Evolutionary conservation across 2,329 filamentous ascomycete species (phyloP), one percentile per base, ranked within the genome.

Genomic region (Diaporthe australafricana): DNA sequence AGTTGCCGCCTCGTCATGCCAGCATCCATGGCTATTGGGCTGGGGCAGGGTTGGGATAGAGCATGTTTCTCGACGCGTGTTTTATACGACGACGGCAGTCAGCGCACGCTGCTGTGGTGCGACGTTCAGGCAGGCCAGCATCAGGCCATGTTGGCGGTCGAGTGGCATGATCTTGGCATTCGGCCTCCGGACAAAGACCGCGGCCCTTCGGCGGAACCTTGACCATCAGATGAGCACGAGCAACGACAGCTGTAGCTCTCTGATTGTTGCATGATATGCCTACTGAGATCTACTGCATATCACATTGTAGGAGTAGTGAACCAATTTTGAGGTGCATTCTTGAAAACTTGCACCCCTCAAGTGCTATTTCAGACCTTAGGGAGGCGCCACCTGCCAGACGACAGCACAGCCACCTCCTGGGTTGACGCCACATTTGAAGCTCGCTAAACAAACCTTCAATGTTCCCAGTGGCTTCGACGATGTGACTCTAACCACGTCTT

Each of bases 1-100:
- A 74, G 38, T 38, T 67, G 56, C 17, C 75, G 68, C 45, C 55
- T 71, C 14, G 82, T 81, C 16, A 81, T 74, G 42, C 68, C 71
- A 71, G 40, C 30, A 45, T 68, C 55, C 47, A 40, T 60, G 35
- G 5, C 42, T 17, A 16, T 52, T 20, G 9, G 38, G 25, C 45
- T 27, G 12, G 17, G 35, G 30, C n/a, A 70, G 48, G n/a, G 30
- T 38, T 45, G 12, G 8, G 17, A 6, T 4, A n/a, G 30, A 57
- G 22, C 16, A 53, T 48, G 30, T 30, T 42, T 9, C 32, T 30
- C 20, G 14, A 30, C 42, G 42, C 32, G 30, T 17, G 40, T 55
- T 42, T 71, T 68, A 68, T 71, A 71, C 50, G 22, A 30, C 25
- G 5, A 22, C 50, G 35, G 17, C 45, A 32, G 38, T 45, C 52